These are phyloP conservation scores for Pseudozyma sp. DNA, from an alignment of 1,284 basidiomycete species.

Conservation along the genomic window DNA sequence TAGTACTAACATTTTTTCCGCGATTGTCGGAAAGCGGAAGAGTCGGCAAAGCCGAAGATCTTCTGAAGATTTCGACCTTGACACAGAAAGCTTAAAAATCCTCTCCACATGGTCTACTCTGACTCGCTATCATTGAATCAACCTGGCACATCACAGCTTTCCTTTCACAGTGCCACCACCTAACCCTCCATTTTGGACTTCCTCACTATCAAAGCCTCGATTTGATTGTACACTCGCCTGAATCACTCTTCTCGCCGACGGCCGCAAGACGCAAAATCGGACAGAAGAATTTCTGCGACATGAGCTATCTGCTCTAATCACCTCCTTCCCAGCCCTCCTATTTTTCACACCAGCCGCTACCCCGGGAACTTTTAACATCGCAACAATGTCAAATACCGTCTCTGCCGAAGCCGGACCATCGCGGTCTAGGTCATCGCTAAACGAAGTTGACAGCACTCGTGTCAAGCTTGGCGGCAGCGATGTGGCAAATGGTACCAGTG, in stretches of 20 bases:
- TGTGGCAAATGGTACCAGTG: slow-evolving; percentile 24
- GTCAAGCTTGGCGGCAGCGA: slow-evolving; percentile 16
- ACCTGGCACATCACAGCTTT: slow-evolving; percentile 1
- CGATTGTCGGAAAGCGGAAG: background rate
- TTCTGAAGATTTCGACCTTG: slow-evolving; percentile 28
- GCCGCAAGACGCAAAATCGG: too few relatives aligned
- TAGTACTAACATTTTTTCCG: background rate
- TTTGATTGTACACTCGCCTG: background rate
- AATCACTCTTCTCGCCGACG: too few relatives aligned
- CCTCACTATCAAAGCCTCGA: background rate
- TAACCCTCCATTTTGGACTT: too few relatives aligned
- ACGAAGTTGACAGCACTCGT: slow-evolving; percentile 5
- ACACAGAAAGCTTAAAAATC: background rate
- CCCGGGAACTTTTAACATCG: background rate
- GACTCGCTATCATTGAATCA: slow-evolving; percentile 5
- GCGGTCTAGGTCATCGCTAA: background rate
- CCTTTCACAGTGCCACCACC: too few relatives aligned
- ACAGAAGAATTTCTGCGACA: background rate
- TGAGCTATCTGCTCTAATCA: background rate
- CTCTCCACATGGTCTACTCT: slow-evolving; percentile 20
- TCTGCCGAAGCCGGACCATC: slow-evolving; percentile 32
- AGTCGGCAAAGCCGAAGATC: slow-evolving; percentile 30
- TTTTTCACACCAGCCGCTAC: background rate
- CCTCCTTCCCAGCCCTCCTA: background rate
- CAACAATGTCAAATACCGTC: slow-evolving; percentile 10